Evolutionary conservation across 805 yeast genomes (phyloP), one percentile per base, ranked within the genome.

Genomic region (Yamadazyma ubonensis): DNA sequence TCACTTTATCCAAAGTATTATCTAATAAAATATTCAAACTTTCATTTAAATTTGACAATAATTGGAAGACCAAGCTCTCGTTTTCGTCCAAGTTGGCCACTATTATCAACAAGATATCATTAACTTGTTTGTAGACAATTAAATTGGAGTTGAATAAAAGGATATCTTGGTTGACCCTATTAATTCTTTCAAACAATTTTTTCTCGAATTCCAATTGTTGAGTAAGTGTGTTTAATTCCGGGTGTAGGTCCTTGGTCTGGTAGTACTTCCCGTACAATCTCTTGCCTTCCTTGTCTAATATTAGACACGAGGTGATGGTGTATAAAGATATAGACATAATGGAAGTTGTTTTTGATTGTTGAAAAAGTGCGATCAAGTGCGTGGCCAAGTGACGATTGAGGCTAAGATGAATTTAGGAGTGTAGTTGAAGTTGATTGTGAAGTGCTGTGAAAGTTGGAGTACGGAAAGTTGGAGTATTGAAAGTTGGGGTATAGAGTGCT

Each of bases 241-340:
- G 46, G 23, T 42, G 40, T 18, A 41, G 29, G 23, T 28, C 54
- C 28, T 88, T 85, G 8, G 83, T 78, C 37, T 72, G 70, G 68
- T 83, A 91, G 71, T 91, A 93, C 57, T 90, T 90, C 47, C 96
- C 83, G 55, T 77, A 85, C 29, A 93, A 65, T 52, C 98, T 71
- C 41, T 79, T 75, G 11, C 96, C 96, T 41, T 82, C 83, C 52
- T 71, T 77, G 61, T 90, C 97, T 50, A 93, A 76, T 49, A 93
- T 76, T 50, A 91, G 64, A 31, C 85, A 71, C 3, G 96, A 93
- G 28, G 84, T 75, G 37, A 91, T 81, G 6, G 96, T 73, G 69
- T 91, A 90, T 43, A 93, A 73, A 6, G 95, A 82, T 29, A 76
- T 63, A 33, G 67, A 55, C 51, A 46, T 46, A 27, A 11, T 27